Conservation (phyloP, 2,329 filamentous ascomycete genomes). For the Monilinia laxa region DNA sequence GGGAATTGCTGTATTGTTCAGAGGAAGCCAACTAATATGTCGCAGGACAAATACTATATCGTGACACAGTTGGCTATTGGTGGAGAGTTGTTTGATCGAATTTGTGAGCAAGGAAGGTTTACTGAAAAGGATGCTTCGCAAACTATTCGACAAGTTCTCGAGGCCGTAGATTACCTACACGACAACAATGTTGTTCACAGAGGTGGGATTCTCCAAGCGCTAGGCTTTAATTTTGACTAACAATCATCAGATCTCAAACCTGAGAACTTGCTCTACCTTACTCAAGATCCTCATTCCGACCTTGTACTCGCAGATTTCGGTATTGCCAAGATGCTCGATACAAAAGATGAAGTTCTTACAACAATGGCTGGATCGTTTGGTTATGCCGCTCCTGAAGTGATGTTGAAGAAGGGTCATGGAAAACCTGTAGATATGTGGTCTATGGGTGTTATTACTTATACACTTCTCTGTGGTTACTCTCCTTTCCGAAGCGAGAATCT, state of each 20-base stretch:
- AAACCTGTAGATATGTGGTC: slow-evolving; percentile 99
- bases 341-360: slow-evolving; percentile 84
- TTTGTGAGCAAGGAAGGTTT: slow-evolving; percentile 96
- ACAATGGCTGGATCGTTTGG: slow-evolving; percentile 99
- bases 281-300: slow-evolving; percentile 71
- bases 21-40: slow-evolving; percentile 18
- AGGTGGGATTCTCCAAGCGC: slow-evolving; percentile 53
- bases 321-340: slow-evolving; percentile 96
- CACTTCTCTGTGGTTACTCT: slow-evolving; percentile 94
- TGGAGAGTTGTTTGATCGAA: slow-evolving; percentile 95
- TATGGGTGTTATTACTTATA: slow-evolving; percentile 97
- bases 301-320: slow-evolving; percentile 96
- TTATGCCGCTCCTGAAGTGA: slow-evolving; percentile 95
- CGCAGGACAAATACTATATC: slow-evolving; percentile 98
- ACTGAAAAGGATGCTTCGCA: slow-evolving; percentile 92
- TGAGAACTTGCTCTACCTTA: slow-evolving; percentile 94
- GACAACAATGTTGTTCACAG: slow-evolving; percentile 92
- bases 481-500: slow-evolving; percentile 96
- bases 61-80: slow-evolving; percentile 95
- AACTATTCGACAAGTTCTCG: slow-evolving; percentile 91
- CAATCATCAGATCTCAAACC: slow-evolving; percentile 79
- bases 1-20: neutral
- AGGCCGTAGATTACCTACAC: slow-evolving; percentile 92
- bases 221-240: slow-evolving; percentile 26
- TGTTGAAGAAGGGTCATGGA: slow-evolving; percentile 95